Conservation (phyloP, 108 stramenopile genomes). For the Cylindrotheca fusiformis region DNA sequence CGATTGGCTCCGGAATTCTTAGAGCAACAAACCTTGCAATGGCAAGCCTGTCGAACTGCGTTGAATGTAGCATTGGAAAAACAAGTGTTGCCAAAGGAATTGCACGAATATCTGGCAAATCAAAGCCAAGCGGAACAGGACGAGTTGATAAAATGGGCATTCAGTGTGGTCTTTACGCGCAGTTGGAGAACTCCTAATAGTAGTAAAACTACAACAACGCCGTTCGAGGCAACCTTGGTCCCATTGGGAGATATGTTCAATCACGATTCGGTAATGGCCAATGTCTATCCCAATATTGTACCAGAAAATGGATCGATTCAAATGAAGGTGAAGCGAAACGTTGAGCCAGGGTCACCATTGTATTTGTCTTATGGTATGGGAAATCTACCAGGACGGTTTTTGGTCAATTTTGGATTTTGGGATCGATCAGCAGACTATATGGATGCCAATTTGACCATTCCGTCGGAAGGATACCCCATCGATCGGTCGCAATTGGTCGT, state of each 20-base stretch:
- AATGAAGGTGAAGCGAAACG: slow-evolving; percentile 1
- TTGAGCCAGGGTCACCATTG: background rate
- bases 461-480: slow-evolving; percentile 2
- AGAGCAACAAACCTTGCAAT: slow-evolving; percentile 15
- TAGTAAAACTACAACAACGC: background rate
- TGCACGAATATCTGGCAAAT: background rate
- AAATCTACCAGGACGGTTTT: slow-evolving; percentile 29
- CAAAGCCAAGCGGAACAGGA: background rate
- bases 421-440: slow-evolving; percentile 19
- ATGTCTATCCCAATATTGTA: slow-evolving; percentile 18
- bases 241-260: slow-evolving; percentile 48
- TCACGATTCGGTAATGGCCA: slow-evolving; percentile 26
- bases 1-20: slow-evolving; percentile 24
- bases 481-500: slow-evolving; percentile 22
- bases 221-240: slow-evolving; percentile 29
- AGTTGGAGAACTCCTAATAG: slow-evolving; percentile 26
- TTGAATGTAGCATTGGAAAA: background rate
- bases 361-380: slow-evolving; percentile 38
- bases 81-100: background rate
- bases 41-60: slow-evolving; percentile 11
- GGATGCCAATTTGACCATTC: slow-evolving; percentile 16
- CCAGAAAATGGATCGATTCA: slow-evolving; percentile 9
- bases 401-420: slow-evolving; percentile 41
- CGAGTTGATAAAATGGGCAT: slow-evolving; percentile 32
- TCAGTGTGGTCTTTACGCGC: slow-evolving; percentile 41